phyloP scores from a whole-genome alignment of 139 green algal genomes.

The Coelastrella sp. region DNA sequence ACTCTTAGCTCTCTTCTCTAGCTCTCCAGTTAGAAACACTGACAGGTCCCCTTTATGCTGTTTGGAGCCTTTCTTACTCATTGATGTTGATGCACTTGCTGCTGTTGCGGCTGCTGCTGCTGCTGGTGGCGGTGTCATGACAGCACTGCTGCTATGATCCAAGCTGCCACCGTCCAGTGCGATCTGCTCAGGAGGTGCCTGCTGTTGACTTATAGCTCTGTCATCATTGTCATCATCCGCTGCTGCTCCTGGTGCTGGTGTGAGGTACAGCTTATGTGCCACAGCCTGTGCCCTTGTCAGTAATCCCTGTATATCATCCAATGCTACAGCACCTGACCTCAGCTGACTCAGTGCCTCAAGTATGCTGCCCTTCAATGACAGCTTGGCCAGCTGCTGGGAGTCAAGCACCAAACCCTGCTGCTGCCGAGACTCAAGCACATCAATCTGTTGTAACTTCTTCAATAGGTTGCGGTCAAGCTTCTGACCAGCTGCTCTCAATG shows the following conservation, averaged over 20 bases:
- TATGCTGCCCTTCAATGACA: constrained; percentile 63
- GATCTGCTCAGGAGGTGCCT: background rate
- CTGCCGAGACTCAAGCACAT: constrained; percentile 53
- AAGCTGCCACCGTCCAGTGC: background rate
- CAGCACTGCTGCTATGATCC: background rate
- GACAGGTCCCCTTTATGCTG: constrained; percentile 72
- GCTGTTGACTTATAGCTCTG: too few relatives aligned
- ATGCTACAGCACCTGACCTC: background rate
- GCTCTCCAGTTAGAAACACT: constrained; percentile 77
- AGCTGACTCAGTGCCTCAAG: constrained; percentile 60
- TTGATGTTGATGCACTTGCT: background rate
- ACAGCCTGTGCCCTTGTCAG: constrained; percentile 1
- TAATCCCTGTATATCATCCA: constrained; percentile 46
- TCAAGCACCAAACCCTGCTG: constrained; percentile 64
- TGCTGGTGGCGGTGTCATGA: background rate
- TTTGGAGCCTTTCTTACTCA: background rate
- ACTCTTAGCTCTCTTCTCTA: constrained; percentile 51
- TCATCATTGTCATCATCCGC: constrained; percentile 24
- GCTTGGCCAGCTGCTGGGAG: constrained; percentile 83
- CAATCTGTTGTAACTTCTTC: constrained; percentile 91
- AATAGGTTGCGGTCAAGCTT: constrained; percentile 67
- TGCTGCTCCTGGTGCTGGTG: background rate
- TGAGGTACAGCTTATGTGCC: constrained; percentile 16
- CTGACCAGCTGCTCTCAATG: constrained; percentile 4
- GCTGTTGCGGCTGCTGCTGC: background rate